Base-by-base conservation (phyloP, 192 early-diverging fungal species). In the Mortierella hygrophila region DNA sequence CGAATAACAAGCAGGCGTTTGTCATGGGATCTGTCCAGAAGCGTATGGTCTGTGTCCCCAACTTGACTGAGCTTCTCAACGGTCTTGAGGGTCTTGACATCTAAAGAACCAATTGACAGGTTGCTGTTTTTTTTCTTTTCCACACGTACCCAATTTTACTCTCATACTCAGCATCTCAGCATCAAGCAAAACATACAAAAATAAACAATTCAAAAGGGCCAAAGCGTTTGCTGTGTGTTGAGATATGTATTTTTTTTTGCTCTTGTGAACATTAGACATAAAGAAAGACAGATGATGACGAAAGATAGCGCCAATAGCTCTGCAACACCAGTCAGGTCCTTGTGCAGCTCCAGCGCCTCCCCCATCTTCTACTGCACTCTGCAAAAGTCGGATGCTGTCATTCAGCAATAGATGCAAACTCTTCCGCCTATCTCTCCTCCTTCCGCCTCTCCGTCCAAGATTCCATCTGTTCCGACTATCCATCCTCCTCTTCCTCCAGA, bases 21-120 rank as follows among this genome's bases (percentile, higher is more conserved):
- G 89, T 90, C 44, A 87, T 94, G 77, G 94, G 93, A 26, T 86
- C 92, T 72, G 88, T 94, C 57, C 78, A 88, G 46, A 87, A 94
- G 77, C 72, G 90, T 23, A 91, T 91, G 74, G 85, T 93, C 23
- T 94, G 94, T 88, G 88, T 90, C 35, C 94, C 94, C 4, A 89
- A 94, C 78, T 83, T 94, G 44, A 93, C 92, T 52, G 80, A 82
- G 47, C 80, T 92, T 2, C 68, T 90, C 32, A 72, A 54, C 32
- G 83, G 79, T 55, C 72, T 82, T 69, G 86, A 88, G 26, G 69
- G 54, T 23, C 47, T 69, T 44, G 77, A 83, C 75, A 65, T 65
- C 26, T 65, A 65, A 65, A 46, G 38, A 46, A 21, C 49, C 49
- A 52, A 16, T 52, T 21, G 49, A 2, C 18, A 4, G 37, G 29